Percentiles rank a stretch among this genome's conserved stretches.
Evolutionary conservation across 2,329 filamentous ascomycete species (phyloP).

Genomic region (Epichloe gansuensis): DNA sequence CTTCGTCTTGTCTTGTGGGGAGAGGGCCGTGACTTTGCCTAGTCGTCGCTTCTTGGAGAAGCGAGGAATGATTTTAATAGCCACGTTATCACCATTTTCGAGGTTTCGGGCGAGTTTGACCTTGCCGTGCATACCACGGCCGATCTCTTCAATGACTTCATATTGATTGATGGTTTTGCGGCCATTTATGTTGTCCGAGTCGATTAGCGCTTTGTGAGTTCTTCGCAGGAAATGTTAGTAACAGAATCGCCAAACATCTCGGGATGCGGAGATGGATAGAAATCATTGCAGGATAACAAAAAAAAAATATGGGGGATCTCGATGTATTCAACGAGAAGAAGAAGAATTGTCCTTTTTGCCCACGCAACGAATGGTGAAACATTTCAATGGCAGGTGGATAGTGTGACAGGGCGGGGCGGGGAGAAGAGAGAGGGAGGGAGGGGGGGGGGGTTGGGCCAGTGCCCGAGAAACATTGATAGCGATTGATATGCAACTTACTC

Average conservation of each 20-base stretch:
- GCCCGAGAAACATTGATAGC: neutral
- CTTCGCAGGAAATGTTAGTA: conserved; percentile 24
- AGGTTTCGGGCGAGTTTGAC: conserved; percentile 86
- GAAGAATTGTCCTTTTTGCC: too few species aligned
- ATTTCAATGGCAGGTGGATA: neutral
- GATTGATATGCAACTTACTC: conserved; percentile 43
- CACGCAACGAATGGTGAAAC: too few species aligned
- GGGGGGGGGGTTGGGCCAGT: neutral
- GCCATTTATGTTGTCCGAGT: conserved; percentile 76
- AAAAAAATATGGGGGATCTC: too few species aligned
- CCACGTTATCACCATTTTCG: conserved; percentile 64
- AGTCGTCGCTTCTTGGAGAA: conserved; percentile 87
- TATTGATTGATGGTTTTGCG: conserved; percentile 97
- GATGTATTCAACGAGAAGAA: too few species aligned
- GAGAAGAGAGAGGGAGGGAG: too few species aligned
- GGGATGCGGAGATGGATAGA: neutral
- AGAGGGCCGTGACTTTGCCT: conserved; percentile 60
- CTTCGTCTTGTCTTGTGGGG: conserved; percentile 69
- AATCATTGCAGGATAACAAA: neutral
- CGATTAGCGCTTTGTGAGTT: conserved; percentile 83
- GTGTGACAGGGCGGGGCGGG: neutral
- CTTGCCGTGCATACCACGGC: conserved; percentile 91
- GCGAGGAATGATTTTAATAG: conserved; percentile 96
- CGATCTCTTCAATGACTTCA: conserved; percentile 91
- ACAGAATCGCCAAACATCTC: neutral